Evolutionary conservation across 805 yeast genomes (phyloP).

Genomic region (Zygotorulaspora florentina): DNA sequence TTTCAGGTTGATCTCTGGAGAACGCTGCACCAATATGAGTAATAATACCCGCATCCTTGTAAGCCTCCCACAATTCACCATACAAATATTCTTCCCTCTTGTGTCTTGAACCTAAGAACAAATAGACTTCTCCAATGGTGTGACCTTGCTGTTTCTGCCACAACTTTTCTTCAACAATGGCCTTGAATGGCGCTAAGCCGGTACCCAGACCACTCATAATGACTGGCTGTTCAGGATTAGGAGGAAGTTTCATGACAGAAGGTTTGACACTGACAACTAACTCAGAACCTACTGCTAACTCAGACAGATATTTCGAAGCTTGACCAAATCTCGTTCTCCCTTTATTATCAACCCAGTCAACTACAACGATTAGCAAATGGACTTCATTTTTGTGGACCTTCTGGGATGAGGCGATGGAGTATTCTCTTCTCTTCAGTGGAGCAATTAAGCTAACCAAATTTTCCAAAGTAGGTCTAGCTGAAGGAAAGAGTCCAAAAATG

Average conservation of each 20-base stretch:
- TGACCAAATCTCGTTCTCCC: constrained; percentile 91
- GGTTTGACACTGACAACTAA: constrained; percentile 93
- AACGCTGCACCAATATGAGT: constrained; percentile 97
- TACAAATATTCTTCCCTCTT: constrained; percentile 91
- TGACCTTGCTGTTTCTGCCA: constrained; percentile 89
- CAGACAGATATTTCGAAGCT: constrained; percentile 86
- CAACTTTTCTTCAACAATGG: constrained; percentile 89
- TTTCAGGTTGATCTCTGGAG: constrained; percentile 94
- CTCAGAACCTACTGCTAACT: constrained; percentile 73
- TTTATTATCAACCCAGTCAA: constrained; percentile 85
- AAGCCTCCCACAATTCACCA: constrained; percentile 97
- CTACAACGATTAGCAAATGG: constrained; percentile 88
- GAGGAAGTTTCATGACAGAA: constrained; percentile 94
- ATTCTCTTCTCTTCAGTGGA: constrained; percentile 93
- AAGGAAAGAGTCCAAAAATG: constrained; percentile 68
- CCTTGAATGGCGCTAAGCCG: constrained; percentile 97
- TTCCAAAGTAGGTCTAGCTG: constrained; percentile 71
- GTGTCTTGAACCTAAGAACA: constrained; percentile 92
- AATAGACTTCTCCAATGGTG: constrained; percentile 82
- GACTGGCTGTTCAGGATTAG: constrained; percentile 80
- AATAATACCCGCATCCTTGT: constrained; percentile 82
- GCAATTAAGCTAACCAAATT: constrained; percentile 72
- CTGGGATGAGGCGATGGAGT: constrained; percentile 96
- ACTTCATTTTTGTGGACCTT: constrained; percentile 86
- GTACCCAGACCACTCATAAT: constrained; percentile 98